phyloP scores from a whole-genome alignment of 192 early-diverging fungal species.

The Fimicolochytrium jonesii region DNA sequence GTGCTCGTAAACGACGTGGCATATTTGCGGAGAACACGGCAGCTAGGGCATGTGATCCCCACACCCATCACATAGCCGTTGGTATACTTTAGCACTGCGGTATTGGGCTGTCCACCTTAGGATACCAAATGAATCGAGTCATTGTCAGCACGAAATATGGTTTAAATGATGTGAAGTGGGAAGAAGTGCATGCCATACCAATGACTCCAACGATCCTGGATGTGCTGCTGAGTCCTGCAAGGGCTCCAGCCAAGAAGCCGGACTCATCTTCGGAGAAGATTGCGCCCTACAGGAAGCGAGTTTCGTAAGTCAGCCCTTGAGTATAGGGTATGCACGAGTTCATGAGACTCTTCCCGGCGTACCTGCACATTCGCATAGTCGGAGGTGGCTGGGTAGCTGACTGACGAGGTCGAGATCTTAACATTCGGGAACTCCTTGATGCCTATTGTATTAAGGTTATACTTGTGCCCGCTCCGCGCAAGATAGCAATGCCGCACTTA shows the following conservation, averaged over 20 bases:
- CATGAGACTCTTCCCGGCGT: too few relatives aligned
- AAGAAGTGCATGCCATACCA: constrained; percentile 2
- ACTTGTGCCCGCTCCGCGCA: too few relatives aligned
- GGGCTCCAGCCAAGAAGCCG: constrained; percentile 20
- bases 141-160: background rate
- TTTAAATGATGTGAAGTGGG: too few relatives aligned
- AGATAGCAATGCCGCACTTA: too few relatives aligned
- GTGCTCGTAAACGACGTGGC: background rate
- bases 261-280: constrained; percentile 25
- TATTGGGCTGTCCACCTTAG: constrained; percentile 4
- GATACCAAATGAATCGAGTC: background rate
- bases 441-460: too few relatives aligned
- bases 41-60: constrained; percentile 3
- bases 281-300: too few relatives aligned
- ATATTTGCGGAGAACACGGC: background rate
- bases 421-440: background rate
- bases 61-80: constrained; percentile 22
- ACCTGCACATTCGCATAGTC: background rate
- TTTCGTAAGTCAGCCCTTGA: too few relatives aligned
- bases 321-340: too few relatives aligned
- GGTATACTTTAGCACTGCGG: constrained; percentile 8
- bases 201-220: constrained; percentile 14
- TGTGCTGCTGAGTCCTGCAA: constrained; percentile 10
- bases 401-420: background rate
- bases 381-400: background rate